Conservation (phyloP, 2,329 filamentous ascomycete genomes). For the Aschersonia sp. region DNA sequence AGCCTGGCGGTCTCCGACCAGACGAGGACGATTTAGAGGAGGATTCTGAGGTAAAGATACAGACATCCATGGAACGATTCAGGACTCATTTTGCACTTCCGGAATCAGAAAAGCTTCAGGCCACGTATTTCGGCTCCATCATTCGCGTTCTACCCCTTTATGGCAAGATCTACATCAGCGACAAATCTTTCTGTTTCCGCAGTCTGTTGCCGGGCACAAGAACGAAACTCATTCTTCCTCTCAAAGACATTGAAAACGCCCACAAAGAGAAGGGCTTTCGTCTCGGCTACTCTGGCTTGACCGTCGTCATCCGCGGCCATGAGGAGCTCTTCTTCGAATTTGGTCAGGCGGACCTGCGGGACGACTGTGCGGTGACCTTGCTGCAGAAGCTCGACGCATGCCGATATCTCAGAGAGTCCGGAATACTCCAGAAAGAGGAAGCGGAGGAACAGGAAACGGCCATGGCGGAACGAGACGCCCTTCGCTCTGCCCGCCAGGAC, state of each 20-base stretch:
- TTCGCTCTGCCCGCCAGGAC: slow-evolving; percentile 57
- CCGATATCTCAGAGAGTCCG: slow-evolving; percentile 56
- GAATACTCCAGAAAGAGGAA: slow-evolving; percentile 52
- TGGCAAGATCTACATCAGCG: slow-evolving; percentile 91
- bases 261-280: slow-evolving; percentile 92
- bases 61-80: slow-evolving; percentile 66
- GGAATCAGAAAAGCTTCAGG: slow-evolving; percentile 65
- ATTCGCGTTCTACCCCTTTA: slow-evolving; percentile 82
- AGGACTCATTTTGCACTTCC: slow-evolving; percentile 84
- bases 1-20: slow-evolving; percentile 32
- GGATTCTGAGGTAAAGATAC: slow-evolving; percentile 48
- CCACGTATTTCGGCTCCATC: slow-evolving; percentile 87
- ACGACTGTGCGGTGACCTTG: slow-evolving; percentile 78
- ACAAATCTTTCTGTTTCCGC: slow-evolving; percentile 80
- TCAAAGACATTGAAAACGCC: slow-evolving; percentile 84
- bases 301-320: slow-evolving; percentile 84
- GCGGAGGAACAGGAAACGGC: slow-evolving; percentile 59
- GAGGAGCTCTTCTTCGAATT: slow-evolving; percentile 98
- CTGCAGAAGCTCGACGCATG: slow-evolving; percentile 62
- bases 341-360: slow-evolving; percentile 57
- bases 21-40: slow-evolving; percentile 42
- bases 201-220: slow-evolving; percentile 79
- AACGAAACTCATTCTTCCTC: slow-evolving; percentile 81
- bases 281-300: slow-evolving; percentile 79
- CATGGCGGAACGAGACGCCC: slow-evolving; percentile 64